Percentiles rank a stretch among this genome's conserved stretches.
These are phyloP conservation scores for Raphanus sativus DNA, from an alignment of 345 rosid genomes.

Conservation along the genomic window DNA sequence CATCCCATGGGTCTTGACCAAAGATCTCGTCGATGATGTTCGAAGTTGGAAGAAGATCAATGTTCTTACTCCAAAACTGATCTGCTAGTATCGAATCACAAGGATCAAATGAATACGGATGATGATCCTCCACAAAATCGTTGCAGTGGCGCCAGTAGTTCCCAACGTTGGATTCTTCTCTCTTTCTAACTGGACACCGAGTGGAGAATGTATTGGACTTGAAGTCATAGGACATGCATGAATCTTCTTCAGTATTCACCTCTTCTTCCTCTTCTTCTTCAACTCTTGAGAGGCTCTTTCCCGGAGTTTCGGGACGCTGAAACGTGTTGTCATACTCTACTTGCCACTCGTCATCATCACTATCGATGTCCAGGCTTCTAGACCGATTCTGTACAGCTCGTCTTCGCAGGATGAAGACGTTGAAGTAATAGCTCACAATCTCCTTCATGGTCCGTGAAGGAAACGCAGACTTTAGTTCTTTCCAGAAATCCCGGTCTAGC, in stretches of 20 bases:
- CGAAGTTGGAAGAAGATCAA: conserved; percentile 67
- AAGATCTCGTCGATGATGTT: conserved; percentile 75
- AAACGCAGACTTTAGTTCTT: conserved; percentile 52
- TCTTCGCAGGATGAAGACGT: conserved; percentile 63
- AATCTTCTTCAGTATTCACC: background rate
- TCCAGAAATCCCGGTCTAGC: conserved; percentile 66
- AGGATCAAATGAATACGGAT: conserved; percentile 46
- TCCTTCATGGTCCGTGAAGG: conserved; percentile 60
- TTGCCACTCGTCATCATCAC: background rate
- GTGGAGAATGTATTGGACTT: background rate
- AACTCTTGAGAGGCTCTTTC: background rate
- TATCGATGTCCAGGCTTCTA: conserved; percentile 40
- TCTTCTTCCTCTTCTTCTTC: background rate
- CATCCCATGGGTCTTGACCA: conserved; percentile 45
- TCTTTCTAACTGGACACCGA: background rate
- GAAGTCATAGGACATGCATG: background rate
- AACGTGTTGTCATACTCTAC: background rate
- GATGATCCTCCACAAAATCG: conserved; percentile 42
- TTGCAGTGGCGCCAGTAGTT: background rate
- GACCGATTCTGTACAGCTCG: conserved; percentile 73
- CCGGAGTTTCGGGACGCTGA: background rate
- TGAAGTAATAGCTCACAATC: conserved; percentile 75
- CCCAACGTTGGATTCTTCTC: conserved; percentile 1
- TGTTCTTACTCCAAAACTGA: conserved; percentile 33
- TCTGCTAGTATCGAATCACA: background rate